Conservation (phyloP, 75 land plant genomes). For the Ceratopteris richardii region DNA sequence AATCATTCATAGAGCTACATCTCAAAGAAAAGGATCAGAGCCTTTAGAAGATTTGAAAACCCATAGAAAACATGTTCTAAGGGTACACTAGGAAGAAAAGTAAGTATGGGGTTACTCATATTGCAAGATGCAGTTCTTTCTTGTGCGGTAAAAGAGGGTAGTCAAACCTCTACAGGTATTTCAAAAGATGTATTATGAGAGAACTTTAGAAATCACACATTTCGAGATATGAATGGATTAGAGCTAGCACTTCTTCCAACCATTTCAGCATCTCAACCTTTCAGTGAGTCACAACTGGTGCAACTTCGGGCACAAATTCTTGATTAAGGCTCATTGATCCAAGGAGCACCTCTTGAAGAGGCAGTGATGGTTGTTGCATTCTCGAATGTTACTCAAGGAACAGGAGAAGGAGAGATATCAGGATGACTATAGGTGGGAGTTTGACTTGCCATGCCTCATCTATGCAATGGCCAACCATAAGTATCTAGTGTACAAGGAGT, state of each 20-base stretch:
- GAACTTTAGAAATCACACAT: background rate
- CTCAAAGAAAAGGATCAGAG: too few relatives aligned
- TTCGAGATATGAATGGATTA: conserved; percentile 56
- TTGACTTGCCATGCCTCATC: too few relatives aligned
- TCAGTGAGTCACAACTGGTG: conserved; percentile 73
- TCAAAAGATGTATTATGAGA: background rate
- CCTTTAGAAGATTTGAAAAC: too few relatives aligned
- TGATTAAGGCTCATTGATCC: conserved; percentile 88
- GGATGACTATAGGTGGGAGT: too few relatives aligned
- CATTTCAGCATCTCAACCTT: conserved; percentile 41
- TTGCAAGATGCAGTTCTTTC: too few relatives aligned
- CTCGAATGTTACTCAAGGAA: conserved; percentile 42
- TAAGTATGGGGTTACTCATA: too few relatives aligned
- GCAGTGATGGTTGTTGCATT: conserved; percentile 75
- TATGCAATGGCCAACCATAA: too few relatives aligned
- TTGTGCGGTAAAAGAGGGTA: background rate
- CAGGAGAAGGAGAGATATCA: too few relatives aligned
- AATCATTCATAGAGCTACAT: too few relatives aligned
- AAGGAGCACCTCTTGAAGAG: conserved; percentile 74
- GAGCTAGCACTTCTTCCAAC: conserved; percentile 20
- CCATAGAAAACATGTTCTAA: too few relatives aligned
- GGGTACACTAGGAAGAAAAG: too few relatives aligned
- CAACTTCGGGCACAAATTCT: conserved; percentile 88
- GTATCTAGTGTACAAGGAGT: too few relatives aligned
- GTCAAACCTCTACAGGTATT: background rate